phyloP scores from a whole-genome alignment of 495 filamentous ascomycete genomes.

The Chaetomium fimeti region DNA sequence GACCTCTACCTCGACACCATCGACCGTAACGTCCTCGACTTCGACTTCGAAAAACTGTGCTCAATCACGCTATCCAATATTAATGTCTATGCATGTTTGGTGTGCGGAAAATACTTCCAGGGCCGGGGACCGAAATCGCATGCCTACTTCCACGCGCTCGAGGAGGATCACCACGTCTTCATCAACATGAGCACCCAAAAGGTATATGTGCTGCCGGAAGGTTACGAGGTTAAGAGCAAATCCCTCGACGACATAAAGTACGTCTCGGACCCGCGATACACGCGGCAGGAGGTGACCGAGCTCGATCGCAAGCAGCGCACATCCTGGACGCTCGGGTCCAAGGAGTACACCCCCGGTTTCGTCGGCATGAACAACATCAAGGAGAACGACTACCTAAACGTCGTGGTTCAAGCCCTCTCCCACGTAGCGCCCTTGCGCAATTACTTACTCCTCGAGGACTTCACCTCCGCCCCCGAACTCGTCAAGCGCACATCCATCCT shows the following conservation, averaged over 20 bases:
- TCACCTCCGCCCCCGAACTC: conserved; percentile 56
- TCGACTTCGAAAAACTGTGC: conserved; percentile 98
- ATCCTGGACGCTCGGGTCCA: conserved; percentile 74
- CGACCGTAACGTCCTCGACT: conserved; percentile 82
- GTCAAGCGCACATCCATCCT: conserved; percentile 82
- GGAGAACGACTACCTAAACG: conserved; percentile 97
- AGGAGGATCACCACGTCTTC: conserved; percentile 92
- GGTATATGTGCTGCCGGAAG: conserved; percentile 94
- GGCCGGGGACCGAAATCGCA: conserved; percentile 90
- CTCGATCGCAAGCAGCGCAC: conserved; percentile 74
- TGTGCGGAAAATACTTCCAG: conserved; percentile 97
- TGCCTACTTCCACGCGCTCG: conserved; percentile 96
- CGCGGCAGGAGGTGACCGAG: conserved; percentile 71
- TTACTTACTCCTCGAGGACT: conserved; percentile 83
- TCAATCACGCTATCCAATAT: conserved; percentile 94
- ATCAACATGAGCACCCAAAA: conserved; percentile 96
- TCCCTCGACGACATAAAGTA: conserved; percentile 98
- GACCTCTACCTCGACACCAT: conserved; percentile 99
- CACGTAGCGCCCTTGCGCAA: conserved; percentile 90
- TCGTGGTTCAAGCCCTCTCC: conserved; percentile 87
- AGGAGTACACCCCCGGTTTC: conserved; percentile 87
- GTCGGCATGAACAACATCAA: conserved; percentile 99
- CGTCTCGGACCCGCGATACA: conserved; percentile 88
- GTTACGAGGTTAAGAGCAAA: conserved; percentile 94
- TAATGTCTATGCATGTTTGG: conserved; percentile 96